These are phyloP conservation scores for Populus tomentosa DNA, from an alignment of 441 rosid genomes.

Conservation along the genomic window DNA sequence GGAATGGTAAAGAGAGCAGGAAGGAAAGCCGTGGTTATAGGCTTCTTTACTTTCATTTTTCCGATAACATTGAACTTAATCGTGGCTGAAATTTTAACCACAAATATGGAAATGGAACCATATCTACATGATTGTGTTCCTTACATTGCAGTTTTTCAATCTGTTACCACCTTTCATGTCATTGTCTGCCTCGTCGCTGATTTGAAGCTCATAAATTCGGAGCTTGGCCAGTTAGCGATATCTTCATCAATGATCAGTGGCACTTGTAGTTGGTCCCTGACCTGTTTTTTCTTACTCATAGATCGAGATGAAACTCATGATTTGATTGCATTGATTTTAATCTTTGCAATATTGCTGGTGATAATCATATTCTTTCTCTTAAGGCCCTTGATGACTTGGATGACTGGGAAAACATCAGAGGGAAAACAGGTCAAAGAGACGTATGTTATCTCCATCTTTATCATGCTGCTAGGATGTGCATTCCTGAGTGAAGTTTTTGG, in stretches of 20 bases:
- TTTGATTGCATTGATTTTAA: not conserved
- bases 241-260: slow-evolving; percentile 30
- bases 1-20: slow-evolving; percentile 28
- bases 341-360: not conserved
- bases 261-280: not conserved
- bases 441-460: slow-evolving; percentile 18
- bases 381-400: slow-evolving; percentile 30
- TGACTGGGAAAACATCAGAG: slow-evolving; percentile 24
- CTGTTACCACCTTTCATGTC: slow-evolving; percentile 29
- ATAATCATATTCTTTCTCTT: slow-evolving; percentile 22
- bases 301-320: not conserved
- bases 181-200: slow-evolving; percentile 36
- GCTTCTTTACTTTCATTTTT: slow-evolving; percentile 11
- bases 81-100: not conserved
- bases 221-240: slow-evolving; percentile 40
- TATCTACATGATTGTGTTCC: not conserved
- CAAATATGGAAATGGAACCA: not conserved
- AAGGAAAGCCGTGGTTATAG: slow-evolving; percentile 27
- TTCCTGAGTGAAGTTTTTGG: slow-evolving; percentile 18
- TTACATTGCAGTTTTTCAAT: slow-evolving; percentile 12
- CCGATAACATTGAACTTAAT: slow-evolving; percentile 15
- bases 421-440: slow-evolving; percentile 24
- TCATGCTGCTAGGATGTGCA: slow-evolving; percentile 18
- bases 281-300: not conserved
- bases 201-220: slow-evolving; percentile 47